These are phyloP conservation scores for Calendula officinalis DNA, from an alignment of 129 eudicot genomes.

Conservation along the genomic window DNA sequence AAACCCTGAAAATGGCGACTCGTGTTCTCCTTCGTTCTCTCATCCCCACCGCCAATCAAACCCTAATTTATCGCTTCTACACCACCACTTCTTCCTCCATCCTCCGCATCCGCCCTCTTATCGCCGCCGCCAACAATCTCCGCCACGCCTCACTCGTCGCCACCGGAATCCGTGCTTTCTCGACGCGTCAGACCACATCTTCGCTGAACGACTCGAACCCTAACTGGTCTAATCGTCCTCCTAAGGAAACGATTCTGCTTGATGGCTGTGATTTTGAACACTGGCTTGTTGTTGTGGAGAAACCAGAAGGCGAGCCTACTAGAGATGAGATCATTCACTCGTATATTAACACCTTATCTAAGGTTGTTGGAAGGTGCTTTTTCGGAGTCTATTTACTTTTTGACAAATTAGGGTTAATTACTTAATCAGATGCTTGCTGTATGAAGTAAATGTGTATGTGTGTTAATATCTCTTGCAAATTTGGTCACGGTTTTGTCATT, in stretches of 20 bases:
- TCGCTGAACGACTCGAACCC: constrained; percentile 82
- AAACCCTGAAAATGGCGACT: constrained; percentile 52
- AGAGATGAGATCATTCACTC: constrained; percentile 78
- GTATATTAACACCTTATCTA: constrained; percentile 71
- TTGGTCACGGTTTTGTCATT: neutral
- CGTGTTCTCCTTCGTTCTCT: constrained; percentile 54
- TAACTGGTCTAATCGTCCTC: constrained; percentile 90
- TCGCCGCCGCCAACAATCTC: constrained; percentile 33
- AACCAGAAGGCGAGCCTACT: constrained; percentile 68
- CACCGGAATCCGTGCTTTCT: constrained; percentile 36
- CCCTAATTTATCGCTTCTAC: constrained; percentile 31
- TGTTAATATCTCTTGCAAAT: neutral
- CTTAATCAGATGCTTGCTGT: neutral
- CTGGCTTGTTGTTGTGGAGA: constrained; percentile 85
- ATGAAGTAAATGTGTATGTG: neutral
- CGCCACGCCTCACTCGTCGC: constrained; percentile 28
- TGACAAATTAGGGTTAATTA: neutral
- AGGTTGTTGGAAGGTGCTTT: constrained; percentile 62
- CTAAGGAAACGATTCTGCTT: constrained; percentile 87
- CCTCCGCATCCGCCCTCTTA: constrained; percentile 59
- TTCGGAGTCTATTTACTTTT: neutral
- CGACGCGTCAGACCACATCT: constrained; percentile 60
- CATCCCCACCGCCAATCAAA: constrained; percentile 37
- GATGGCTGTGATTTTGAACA: constrained; percentile 97
- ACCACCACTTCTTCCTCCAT: constrained; percentile 32